These are phyloP conservation scores for Letharia lupina DNA, from an alignment of 495 filamentous ascomycete species.

Conservation along the genomic window DNA sequence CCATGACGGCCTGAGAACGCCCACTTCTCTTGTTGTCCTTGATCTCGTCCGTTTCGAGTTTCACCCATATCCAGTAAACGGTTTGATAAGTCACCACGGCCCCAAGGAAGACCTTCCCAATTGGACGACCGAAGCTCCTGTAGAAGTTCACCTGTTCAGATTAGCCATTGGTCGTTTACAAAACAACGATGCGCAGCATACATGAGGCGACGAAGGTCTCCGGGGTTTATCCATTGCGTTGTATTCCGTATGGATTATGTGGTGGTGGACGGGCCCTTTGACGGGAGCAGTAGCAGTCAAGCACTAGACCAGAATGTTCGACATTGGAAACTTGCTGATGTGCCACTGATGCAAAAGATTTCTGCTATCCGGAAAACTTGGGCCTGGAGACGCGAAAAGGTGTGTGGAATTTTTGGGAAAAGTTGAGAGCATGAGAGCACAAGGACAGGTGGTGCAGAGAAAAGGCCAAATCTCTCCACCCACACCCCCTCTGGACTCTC, in stretches of 20 bases:
- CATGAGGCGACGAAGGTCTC: conserved; percentile 19
- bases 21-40: conserved; percentile 46
- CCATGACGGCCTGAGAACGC: not conserved
- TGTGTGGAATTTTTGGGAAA: too few species aligned
- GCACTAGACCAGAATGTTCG: too few species aligned
- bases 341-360: too few species aligned
- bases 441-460: too few species aligned
- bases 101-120: conserved; percentile 77
- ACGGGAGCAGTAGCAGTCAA: not conserved
- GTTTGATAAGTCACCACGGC: conserved; percentile 85
- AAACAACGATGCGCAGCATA: not conserved
- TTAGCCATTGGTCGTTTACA: not conserved
- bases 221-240: conserved; percentile 1
- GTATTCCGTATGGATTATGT: not conserved
- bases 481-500: too few species aligned
- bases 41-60: conserved; percentile 70
- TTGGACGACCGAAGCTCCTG: conserved; percentile 65
- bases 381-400: too few species aligned
- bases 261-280: not conserved
- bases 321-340: too few species aligned
- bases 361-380: too few species aligned
- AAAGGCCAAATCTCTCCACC: too few species aligned
- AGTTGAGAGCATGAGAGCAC: too few species aligned
- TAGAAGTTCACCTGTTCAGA: conserved; percentile 59
- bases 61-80: conserved; percentile 75